Conservation (phyloP, 805 yeast species). For the Blastobotrys peoriensis region DNA sequence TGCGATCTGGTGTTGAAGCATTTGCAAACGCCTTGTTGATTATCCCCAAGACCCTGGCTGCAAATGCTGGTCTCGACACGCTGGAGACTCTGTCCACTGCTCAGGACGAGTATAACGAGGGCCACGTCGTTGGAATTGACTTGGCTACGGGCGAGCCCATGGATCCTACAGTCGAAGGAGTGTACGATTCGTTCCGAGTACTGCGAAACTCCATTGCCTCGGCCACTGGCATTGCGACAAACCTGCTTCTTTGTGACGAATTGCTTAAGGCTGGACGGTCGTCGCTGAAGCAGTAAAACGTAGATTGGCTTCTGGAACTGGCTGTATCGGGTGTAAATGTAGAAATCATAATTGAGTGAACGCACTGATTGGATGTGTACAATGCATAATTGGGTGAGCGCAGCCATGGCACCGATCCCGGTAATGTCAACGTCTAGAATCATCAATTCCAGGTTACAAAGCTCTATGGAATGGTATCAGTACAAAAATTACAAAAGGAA, state of each 20-base stretch:
- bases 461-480: too few relatives aligned
- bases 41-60: slow-evolving; percentile 86
- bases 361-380: too few relatives aligned
- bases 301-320: background rate
- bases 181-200: slow-evolving; percentile 95
- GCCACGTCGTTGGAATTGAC: slow-evolving; percentile 84
- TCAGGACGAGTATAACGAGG: slow-evolving; percentile 81
- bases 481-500: too few relatives aligned
- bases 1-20: slow-evolving; percentile 85
- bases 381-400: too few relatives aligned
- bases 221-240: slow-evolving; percentile 92
- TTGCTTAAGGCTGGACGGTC: slow-evolving; percentile 94
- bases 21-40: slow-evolving; percentile 88
- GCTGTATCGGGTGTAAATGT: too few relatives aligned
- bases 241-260: slow-evolving; percentile 90
- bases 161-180: slow-evolving; percentile 90
- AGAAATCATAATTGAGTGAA: too few relatives aligned
- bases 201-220: slow-evolving; percentile 86
- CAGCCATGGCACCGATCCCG: too few relatives aligned
- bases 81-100: slow-evolving; percentile 83
- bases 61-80: slow-evolving; percentile 90
- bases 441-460: too few relatives aligned
- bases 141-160: slow-evolving; percentile 88
- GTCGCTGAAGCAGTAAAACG: slow-evolving; percentile 65
- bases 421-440: too few relatives aligned